Base-by-base conservation (phyloP, 305 asterid species). In the Solanum aculeatissimum region DNA sequence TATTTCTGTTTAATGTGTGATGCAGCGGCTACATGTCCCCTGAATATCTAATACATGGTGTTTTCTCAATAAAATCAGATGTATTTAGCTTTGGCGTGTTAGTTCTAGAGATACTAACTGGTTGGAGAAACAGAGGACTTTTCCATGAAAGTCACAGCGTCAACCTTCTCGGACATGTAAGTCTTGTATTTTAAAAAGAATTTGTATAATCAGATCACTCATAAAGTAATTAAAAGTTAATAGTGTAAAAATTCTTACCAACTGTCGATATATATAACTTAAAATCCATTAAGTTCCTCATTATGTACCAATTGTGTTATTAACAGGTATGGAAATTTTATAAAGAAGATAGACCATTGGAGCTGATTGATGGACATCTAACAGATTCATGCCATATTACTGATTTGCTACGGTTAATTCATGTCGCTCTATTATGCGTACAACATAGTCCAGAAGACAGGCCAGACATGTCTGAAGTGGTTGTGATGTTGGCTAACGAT, bases 1-100 rank as follows among this genome's bases (percentile, higher is more conserved):
- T 62, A 27, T 40, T 15, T 38, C 19, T 60, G 45, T 4, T 0
- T 43, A 9, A 81, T 29, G 10, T 43, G 60, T 29, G 74, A 40
- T 62, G 77, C 84, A 60, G 84, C 9, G 84, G 84, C 43, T 81
- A 81, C 27, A 81, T 81, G 84, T 81, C 84, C 7, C 84, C 84
- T 2, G 84, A 81, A 6, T 81, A 81, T 23, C 42, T 63, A 14
- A 12, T 81, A 14, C 75, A 81, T 1, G 77, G 62, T 10, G 62
- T 47, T 62, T 81, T 81, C 84, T 81, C 84, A 10, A 27, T 81
- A 14, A 81, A 81, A 25, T 81, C 84, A 62, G 62, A 81, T 29
- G 84, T 62, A 62, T 81, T 81, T 40, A 81, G 84, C 57, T 81
- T 62, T 40, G 84, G 84, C 16, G 47, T 81, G 8, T 25, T 66